Evolutionary conservation across 2,329 filamentous ascomycete species (phyloP), one percentile per base, ranked within the genome.

Genomic region (Aureobasidium sp.): DNA sequence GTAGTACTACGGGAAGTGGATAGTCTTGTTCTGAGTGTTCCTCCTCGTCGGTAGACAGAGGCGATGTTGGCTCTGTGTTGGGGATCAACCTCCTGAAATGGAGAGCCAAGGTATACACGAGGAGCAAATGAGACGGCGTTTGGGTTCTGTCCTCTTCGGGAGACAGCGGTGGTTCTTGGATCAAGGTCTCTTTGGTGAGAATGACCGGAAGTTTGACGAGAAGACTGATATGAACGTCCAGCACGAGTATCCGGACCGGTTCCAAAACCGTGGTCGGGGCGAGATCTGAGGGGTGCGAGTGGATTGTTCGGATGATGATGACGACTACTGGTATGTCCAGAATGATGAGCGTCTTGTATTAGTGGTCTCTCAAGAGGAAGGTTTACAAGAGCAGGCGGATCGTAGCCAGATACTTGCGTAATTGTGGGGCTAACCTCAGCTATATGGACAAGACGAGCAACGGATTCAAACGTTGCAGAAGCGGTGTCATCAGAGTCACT

Each of bases 21-120:
- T 16, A 41, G 11, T 11, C 60, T 61, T 8, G 53, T 32, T 9
- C 63, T 63, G 6, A 62, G 45, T 32, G 30, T 59, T 16, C 34
- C 39, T 37, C 42, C 49, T 65, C 62, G 9, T 59, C 39, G 44
- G 36, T 44, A 2, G 59, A 65, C 16, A 49, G 45, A 48, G 58
- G 61, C 10, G 53, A 60, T 14, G 37, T 47, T 60, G 45, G 45
- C 21, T 21, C 58, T 34, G 47, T 36, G 45, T 16, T 53, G 48
- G 13, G 14, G 45, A 36, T n/a, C 5, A 10, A 50, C 3, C 4
- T 58, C 54, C 25, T 37, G 42, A 5, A 37, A 21, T 5, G 64
- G 49, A 11, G 66, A 66, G 5, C 62, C 69, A 34, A 69, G 68
- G 14, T 67, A 48, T 30, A 41, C 61, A 30, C 45, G 51, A 27